Percentiles rank a stretch among this genome's conserved stretches.
Conservation (phyloP, 139 green algal genomes). For the Chlamydomonas sp. region DNA sequence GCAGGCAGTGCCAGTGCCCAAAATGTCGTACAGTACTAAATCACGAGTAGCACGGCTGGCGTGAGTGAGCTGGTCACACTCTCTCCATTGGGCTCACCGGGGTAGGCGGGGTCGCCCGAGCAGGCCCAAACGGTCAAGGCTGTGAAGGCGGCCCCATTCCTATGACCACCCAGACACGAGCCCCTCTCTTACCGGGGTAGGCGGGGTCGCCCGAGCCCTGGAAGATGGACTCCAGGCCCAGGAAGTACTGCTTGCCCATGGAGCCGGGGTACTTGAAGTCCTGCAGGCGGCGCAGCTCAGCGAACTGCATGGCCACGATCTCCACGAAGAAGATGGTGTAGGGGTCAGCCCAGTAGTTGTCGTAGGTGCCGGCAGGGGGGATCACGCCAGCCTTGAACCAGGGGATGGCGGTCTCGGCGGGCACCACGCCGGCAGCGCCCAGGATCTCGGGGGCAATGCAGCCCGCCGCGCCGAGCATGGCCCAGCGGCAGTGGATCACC, state of each 20-base stretch:
- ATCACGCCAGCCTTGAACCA: conserved; percentile 96
- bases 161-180: no score
- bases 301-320: conserved; percentile 95
- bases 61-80: no score
- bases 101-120: conserved; percentile 81
- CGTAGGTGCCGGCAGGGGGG: conserved; percentile 74
- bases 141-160: no score
- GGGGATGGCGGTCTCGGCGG: conserved; percentile 74
- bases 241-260: conserved; percentile 95
- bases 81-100: neutral
- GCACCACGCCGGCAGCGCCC: conserved; percentile 81
- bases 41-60: no score
- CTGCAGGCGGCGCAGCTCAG: conserved; percentile 88
- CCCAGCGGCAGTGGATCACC: conserved; percentile 90
- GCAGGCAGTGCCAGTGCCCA: no score
- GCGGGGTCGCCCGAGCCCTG: conserved; percentile 88
- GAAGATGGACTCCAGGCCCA: conserved; percentile 91
- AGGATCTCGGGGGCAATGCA: conserved; percentile 96
- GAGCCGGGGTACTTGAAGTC: conserved; percentile 88
- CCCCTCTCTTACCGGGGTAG: conserved; percentile 84
- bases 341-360: conserved; percentile 92
- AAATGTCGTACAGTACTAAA: no score
- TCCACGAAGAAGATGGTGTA: conserved; percentile 97
- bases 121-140: conserved; percentile 10
- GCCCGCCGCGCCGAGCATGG: conserved; percentile 97